These are phyloP conservation scores for Cryoendolithus antarcticus DNA, from an alignment of 2,329 filamentous ascomycete species.

Conservation along the genomic window DNA sequence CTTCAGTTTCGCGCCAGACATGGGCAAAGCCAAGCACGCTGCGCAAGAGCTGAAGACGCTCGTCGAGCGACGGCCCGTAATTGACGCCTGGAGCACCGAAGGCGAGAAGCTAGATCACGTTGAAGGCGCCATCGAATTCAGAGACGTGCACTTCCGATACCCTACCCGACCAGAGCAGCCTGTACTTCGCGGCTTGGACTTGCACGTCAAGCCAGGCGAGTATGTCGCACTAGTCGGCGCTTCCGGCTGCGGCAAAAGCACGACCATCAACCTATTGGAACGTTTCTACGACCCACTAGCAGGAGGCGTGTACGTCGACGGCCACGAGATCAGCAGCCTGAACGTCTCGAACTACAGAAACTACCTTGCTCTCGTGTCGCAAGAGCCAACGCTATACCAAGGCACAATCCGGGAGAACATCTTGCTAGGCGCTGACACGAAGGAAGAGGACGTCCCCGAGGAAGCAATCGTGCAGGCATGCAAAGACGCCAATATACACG, in stretches of 20 bases:
- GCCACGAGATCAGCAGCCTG: conserved; percentile 64
- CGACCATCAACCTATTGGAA: conserved; percentile 81
- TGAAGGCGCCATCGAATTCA: conserved; percentile 75
- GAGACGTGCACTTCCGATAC: conserved; percentile 87
- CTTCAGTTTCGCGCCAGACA: conserved; percentile 82
- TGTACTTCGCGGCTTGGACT: conserved; percentile 75
- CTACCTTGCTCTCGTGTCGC: conserved; percentile 75
- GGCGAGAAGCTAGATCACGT: conserved; percentile 52
- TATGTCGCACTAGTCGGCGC: conserved; percentile 88
- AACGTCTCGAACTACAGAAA: conserved; percentile 80
- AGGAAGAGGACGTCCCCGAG: conserved; percentile 53
- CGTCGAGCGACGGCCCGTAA: conserved; percentile 68
- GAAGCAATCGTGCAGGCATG: conserved; percentile 65
- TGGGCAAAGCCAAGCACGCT: conserved; percentile 83
- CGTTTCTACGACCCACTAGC: conserved; percentile 85
- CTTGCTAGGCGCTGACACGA: conserved; percentile 54
- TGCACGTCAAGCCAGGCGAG: conserved; percentile 62
- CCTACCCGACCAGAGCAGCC: conserved; percentile 82
- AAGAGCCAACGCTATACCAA: conserved; percentile 91
- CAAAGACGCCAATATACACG: conserved; percentile 82
- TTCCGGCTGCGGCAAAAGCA: conserved; percentile 87
- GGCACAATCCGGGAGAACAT: conserved; percentile 88
- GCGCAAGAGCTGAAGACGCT: conserved; percentile 68
- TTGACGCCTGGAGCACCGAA: conserved; percentile 67
- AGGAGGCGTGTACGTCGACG: conserved; percentile 72